A percentile compares a stretch with the other conserved stretches of the same genome.
Evolutionary conservation across 805 yeast genomes (phyloP).

Genomic region (Sugiyamaella marilandica): DNA sequence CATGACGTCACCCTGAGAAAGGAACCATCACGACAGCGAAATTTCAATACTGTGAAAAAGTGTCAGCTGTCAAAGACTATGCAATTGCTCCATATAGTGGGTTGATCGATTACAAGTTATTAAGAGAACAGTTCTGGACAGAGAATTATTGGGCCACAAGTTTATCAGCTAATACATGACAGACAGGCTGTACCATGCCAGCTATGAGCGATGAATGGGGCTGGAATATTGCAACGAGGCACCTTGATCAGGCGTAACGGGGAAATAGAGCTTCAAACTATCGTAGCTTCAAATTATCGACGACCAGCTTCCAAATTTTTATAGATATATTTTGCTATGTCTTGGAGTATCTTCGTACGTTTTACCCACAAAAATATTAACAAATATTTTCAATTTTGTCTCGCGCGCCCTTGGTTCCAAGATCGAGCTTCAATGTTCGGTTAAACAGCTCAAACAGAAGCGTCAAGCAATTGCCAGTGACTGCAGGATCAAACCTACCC

Average conservation of each 20-base stretch:
- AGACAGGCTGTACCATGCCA: constrained; percentile 6
- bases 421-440: constrained; percentile 59
- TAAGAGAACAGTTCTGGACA: constrained; percentile 9
- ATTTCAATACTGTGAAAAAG: too few species aligned
- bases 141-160: constrained; percentile 7
- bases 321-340: neutral
- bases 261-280: neutral
- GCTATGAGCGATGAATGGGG: constrained; percentile 3
- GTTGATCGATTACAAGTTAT: constrained; percentile 10
- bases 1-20: too few species aligned
- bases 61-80: too few species aligned
- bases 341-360: neutral
- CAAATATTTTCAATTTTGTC: constrained; percentile 60
- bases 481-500: constrained; percentile 79
- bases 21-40: too few species aligned
- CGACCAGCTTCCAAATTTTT: neutral
- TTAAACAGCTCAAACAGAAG: constrained; percentile 68
- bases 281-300: neutral
- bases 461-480: constrained; percentile 60
- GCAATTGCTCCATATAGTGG: constrained; percentile 1
- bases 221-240: neutral
- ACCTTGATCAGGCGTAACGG: neutral
- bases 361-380: constrained; percentile 34
- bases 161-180: constrained; percentile 7
- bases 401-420: constrained; percentile 54